phyloP scores from a whole-genome alignment of 108 stramenopile species.

The Ochromonas danica region DNA sequence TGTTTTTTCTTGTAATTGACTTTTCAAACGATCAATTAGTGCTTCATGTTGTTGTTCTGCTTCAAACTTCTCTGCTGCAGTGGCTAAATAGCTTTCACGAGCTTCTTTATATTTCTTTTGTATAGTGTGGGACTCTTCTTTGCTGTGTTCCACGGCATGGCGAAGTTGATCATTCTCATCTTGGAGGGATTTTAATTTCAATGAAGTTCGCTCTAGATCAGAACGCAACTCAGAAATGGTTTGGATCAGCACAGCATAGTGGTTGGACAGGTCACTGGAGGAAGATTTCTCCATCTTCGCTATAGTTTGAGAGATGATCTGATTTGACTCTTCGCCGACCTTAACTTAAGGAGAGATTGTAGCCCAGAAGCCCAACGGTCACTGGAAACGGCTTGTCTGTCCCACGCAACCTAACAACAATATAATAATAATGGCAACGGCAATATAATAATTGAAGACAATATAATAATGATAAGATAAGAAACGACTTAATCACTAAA shows the following conservation, averaged over 20 bases:
- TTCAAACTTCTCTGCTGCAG: slow-evolving; percentile 19
- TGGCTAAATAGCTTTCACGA: slow-evolving; percentile 2
- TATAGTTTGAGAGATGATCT: too few relatives aligned
- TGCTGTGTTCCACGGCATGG: background rate
- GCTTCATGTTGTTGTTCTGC: slow-evolving; percentile 1
- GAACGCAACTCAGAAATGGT: slow-evolving; percentile 22
- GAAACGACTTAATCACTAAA: too few relatives aligned
- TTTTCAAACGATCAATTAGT: background rate
- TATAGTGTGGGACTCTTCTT: background rate
- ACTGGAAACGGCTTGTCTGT: too few relatives aligned
- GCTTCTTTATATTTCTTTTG: slow-evolving; percentile 34
- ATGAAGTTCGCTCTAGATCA: slow-evolving; percentile 25
- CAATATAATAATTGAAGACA: too few relatives aligned
- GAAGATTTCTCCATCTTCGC: background rate
- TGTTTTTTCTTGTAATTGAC: background rate
- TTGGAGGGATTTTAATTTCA: background rate
- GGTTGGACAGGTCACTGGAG: background rate
- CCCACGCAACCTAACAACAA: too few relatives aligned
- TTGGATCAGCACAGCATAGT: background rate
- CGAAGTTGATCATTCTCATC: slow-evolving; percentile 2
- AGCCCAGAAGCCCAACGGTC: too few relatives aligned
- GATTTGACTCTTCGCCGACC: too few relatives aligned
- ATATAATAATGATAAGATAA: too few relatives aligned
- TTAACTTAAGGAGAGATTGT: too few relatives aligned
- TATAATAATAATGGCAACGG: too few relatives aligned